Conservation (phyloP, 169 alveolate genomes). For the Cryptosporidium sp. region DNA sequence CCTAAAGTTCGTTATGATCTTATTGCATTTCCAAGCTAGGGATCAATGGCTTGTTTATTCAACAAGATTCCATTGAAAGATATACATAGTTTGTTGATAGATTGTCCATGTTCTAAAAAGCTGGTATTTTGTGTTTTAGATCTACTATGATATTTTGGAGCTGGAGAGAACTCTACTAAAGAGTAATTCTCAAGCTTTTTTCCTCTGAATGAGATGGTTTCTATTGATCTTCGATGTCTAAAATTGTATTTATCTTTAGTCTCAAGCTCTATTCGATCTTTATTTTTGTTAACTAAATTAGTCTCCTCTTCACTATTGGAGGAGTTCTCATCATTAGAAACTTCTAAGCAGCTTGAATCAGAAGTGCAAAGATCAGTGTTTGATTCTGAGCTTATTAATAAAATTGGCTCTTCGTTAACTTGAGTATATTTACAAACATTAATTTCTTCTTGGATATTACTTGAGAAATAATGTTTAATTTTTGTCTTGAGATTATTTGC, state of each 20-base stretch:
- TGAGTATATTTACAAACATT: background rate
- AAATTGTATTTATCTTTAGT: background rate
- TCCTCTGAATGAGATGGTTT: slow-evolving; percentile 16
- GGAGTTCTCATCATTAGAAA: background rate
- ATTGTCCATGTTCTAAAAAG: background rate
- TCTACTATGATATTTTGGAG: slow-evolving; percentile 66
- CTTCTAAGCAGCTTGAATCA: background rate
- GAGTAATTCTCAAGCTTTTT: background rate
- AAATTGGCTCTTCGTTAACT: background rate
- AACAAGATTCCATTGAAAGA: background rate
- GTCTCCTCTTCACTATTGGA: background rate
- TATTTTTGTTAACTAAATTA: background rate
- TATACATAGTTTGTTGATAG: background rate
- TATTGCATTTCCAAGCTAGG: background rate
- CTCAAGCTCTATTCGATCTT: background rate
- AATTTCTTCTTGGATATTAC: background rate
- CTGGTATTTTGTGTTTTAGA: slow-evolving; percentile 28
- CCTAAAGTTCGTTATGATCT: background rate
- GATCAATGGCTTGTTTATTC: background rate
- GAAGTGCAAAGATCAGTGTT: background rate
- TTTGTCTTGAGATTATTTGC: slow-evolving; percentile 12
- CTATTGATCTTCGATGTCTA: slow-evolving; percentile 41
- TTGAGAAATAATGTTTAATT: slow-evolving; percentile 20
- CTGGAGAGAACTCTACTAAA: slow-evolving; percentile 55
- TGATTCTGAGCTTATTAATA: background rate